phyloP scores from a whole-genome alignment of 306 rosid species.

The Biancaea sappan region DNA sequence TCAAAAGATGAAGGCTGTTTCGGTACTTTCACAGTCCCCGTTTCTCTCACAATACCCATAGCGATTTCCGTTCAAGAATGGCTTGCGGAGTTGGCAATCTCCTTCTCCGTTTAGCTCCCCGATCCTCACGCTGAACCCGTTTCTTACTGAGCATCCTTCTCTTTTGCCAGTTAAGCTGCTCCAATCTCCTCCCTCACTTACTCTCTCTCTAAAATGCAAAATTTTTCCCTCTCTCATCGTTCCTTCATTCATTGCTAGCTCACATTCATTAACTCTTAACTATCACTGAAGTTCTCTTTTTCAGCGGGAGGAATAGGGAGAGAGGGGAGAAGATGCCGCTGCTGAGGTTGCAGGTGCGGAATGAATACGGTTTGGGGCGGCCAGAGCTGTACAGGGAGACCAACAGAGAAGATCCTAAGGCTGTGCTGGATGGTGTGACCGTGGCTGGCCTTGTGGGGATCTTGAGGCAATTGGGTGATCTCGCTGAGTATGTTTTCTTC shows the following conservation, averaged over 20 bases:
- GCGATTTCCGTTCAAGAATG: conserved; percentile 42
- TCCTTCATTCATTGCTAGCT: conserved; percentile 49
- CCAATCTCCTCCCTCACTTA: conserved; percentile 27
- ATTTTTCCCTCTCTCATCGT: conserved; percentile 32
- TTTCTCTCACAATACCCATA: conserved; percentile 7
- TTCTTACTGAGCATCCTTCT: conserved; percentile 30
- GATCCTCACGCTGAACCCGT: conserved; percentile 6
- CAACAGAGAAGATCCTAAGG: conserved; percentile 85
- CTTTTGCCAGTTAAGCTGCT: conserved; percentile 56
- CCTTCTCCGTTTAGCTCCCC: conserved; percentile 18
- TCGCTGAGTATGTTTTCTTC: conserved; percentile 79
- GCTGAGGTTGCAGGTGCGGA: conserved; percentile 75
- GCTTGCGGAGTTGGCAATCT: conserved; percentile 69
- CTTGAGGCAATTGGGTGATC: conserved; percentile 97
- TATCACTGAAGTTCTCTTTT: neutral
- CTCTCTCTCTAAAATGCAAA: neutral
- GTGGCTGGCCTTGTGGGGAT: conserved; percentile 98
- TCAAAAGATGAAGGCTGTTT: conserved; percentile 12
- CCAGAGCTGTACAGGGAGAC: conserved; percentile 67
- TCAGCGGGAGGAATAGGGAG: neutral
- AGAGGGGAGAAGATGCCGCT: conserved; percentile 65
- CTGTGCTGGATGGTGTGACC: conserved; percentile 86
- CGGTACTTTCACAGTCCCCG: neutral
- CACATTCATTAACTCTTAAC: conserved; percentile 30
- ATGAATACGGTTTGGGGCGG: conserved; percentile 73